These are phyloP conservation scores for Didymella segeticola DNA, from an alignment of 2,329 filamentous ascomycete species.

Conservation along the genomic window DNA sequence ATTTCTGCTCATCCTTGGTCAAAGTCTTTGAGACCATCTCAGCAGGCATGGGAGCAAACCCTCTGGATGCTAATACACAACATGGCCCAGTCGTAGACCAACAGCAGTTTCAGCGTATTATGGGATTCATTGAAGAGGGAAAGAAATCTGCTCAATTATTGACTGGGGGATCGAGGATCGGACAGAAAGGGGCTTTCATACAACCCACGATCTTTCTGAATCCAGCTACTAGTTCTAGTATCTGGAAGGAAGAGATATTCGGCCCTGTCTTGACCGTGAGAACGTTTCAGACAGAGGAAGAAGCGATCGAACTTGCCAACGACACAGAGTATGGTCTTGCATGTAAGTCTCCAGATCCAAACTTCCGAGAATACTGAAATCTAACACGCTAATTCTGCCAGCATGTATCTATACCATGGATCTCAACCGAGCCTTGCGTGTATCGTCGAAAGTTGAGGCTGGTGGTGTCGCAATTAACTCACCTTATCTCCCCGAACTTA, in stretches of 20 bases:
- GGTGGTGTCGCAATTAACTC: not conserved
- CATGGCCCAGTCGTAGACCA: slow-evolving; percentile 32
- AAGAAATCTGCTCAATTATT: not conserved
- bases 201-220: slow-evolving; percentile 45
- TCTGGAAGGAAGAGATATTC: slow-evolving; percentile 45
- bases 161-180: not conserved
- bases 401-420: not conserved
- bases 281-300: slow-evolving; percentile 45
- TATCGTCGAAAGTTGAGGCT: not conserved
- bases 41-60: slow-evolving; percentile 15
- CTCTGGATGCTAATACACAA: slow-evolving; percentile 28
- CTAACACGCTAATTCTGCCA: too few species aligned
- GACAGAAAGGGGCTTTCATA: slow-evolving; percentile 23
- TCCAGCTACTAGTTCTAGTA: slow-evolving; percentile 30
- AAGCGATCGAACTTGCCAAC: slow-evolving; percentile 41
- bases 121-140: not conserved
- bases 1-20: slow-evolving; percentile 40
- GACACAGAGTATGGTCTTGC: slow-evolving; percentile 38
- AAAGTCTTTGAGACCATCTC: slow-evolving; percentile 1
- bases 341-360: too few species aligned
- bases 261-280: slow-evolving; percentile 38
- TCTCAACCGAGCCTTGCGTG: not conserved
- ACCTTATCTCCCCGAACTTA: too few species aligned
- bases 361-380: too few species aligned
- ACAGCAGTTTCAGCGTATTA: not conserved